Conservation (phyloP, 176 grass and related monocot genomes). For the Oryza meyeriana region DNA sequence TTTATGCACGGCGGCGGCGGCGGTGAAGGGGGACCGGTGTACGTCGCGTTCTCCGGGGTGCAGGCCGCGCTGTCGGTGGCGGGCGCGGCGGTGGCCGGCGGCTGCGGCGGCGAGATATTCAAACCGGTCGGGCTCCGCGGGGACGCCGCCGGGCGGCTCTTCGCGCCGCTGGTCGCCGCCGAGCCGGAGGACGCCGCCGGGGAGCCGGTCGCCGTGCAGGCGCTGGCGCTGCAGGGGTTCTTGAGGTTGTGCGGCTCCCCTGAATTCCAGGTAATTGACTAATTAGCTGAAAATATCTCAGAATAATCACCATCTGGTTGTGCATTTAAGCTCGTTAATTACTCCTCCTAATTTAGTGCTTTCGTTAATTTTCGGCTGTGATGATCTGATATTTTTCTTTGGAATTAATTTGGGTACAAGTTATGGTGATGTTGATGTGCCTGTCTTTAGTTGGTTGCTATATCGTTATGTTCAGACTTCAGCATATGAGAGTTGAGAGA, state of each 20-base stretch:
- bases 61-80: conserved; percentile 35
- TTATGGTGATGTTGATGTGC: conserved; percentile 32
- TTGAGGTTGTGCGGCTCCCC: conserved; percentile 40
- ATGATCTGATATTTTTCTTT: conserved; percentile 39
- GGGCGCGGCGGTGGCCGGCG: conserved; percentile 13
- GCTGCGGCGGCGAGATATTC: conserved; percentile 23
- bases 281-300: conserved; percentile 29
- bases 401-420: neutral
- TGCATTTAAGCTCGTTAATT: conserved; percentile 14
- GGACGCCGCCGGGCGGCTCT: conserved; percentile 37
- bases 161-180: conserved; percentile 52
- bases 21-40: conserved; percentile 37
- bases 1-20: conserved; percentile 27
- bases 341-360: neutral
- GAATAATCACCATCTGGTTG: neutral
- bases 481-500: neutral
- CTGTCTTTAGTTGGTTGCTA: conserved; percentile 34
- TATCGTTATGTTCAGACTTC: conserved; percentile 32
- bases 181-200: conserved; percentile 39
- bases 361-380: neutral
- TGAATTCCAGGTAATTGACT: conserved; percentile 73
- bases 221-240: conserved; percentile 59
- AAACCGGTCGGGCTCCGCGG: conserved; percentile 36
- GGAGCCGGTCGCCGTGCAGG: conserved; percentile 66
- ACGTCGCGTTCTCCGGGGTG: conserved; percentile 69